These are phyloP conservation scores for Beauveria rudraprayagi DNA, from an alignment of 2,329 filamentous ascomycete genomes.

Conservation along the genomic window DNA sequence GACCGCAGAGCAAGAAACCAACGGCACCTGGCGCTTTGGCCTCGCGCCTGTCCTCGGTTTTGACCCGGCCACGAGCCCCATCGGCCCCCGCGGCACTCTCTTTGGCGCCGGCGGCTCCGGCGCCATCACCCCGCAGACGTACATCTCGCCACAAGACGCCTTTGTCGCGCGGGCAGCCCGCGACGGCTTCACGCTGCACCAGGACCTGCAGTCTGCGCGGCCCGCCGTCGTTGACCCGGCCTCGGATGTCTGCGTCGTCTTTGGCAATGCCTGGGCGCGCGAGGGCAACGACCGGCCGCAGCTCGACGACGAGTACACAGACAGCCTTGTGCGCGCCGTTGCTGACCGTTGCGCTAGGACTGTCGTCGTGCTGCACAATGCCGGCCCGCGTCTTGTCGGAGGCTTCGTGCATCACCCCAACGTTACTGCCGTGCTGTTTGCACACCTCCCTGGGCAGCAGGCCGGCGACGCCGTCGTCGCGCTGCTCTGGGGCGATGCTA, in stretches of 20 bases:
- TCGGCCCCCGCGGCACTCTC: slow-evolving; percentile 33
- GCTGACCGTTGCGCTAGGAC: slow-evolving; percentile 53
- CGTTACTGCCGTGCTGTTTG: slow-evolving; percentile 55
- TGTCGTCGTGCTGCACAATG: slow-evolving; percentile 57
- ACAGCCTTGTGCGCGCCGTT: slow-evolving; percentile 48
- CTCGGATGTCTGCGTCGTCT: slow-evolving; percentile 59
- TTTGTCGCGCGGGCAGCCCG: slow-evolving; percentile 41
- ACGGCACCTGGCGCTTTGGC: slow-evolving; percentile 27
- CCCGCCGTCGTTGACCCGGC: slow-evolving; percentile 38
- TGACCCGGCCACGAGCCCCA: slow-evolving; percentile 28
- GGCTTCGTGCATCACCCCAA: slow-evolving; percentile 55
- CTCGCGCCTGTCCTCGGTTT: slow-evolving; percentile 29
- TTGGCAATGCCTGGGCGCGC: slow-evolving; percentile 60
- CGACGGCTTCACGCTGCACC: slow-evolving; percentile 50
- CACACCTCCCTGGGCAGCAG: slow-evolving; percentile 57
- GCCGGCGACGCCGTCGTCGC: slow-evolving; percentile 47
- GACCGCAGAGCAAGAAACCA: slow-evolving; percentile 26
- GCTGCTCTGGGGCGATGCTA: slow-evolving; percentile 49
- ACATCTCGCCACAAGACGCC: slow-evolving; percentile 48
- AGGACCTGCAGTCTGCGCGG: slow-evolving; percentile 44
- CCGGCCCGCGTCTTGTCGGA: slow-evolving; percentile 52
- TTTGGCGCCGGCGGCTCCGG: slow-evolving; percentile 40
- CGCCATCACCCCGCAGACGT: slow-evolving; percentile 36
- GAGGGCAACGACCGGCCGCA: slow-evolving; percentile 60
- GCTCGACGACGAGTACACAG: slow-evolving; percentile 58